Conservation (phyloP, 2,329 filamentous ascomycete species). For the Fusarium duplospermum region DNA sequence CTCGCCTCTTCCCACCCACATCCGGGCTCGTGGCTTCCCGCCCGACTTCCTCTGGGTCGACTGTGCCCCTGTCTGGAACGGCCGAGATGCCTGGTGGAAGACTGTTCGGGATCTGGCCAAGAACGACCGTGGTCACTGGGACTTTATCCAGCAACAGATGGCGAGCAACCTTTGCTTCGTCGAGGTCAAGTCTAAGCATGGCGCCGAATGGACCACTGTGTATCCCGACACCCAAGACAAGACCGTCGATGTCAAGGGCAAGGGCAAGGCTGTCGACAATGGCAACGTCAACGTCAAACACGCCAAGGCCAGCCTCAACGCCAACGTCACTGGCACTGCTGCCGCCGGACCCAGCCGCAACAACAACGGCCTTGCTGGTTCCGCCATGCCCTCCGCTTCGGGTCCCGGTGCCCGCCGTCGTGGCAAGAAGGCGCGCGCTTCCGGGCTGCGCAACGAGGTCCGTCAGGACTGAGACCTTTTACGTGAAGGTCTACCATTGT, state of each 20-base stretch:
- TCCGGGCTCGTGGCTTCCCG: constrained; percentile 3
- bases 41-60: constrained; percentile 36
- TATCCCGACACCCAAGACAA: not conserved
- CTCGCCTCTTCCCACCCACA: constrained; percentile 17
- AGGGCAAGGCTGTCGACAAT: not conserved
- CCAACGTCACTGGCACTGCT: not conserved
- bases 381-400: not conserved
- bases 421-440: not conserved
- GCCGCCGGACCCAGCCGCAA: not conserved
- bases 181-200: constrained; percentile 32
- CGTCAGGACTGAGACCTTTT: not conserved
- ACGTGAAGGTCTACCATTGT: not conserved
- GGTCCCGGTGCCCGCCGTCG: constrained; percentile 10
- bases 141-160: constrained; percentile 35
- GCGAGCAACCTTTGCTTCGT: constrained; percentile 33
- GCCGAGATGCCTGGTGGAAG: constrained; percentile 24
- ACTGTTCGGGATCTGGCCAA: constrained; percentile 6
- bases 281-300: not conserved
- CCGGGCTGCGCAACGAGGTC: constrained; percentile 28
- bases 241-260: not conserved
- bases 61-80: constrained; percentile 4
- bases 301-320: not conserved
- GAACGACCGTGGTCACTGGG: constrained; percentile 26
- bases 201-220: constrained; percentile 23
- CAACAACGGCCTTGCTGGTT: not conserved